Percentiles rank a stretch among this genome's conserved stretches.
phyloP scores from a whole-genome alignment of 2,329 filamentous ascomycete genomes.

The Pyricularia sp. region DNA sequence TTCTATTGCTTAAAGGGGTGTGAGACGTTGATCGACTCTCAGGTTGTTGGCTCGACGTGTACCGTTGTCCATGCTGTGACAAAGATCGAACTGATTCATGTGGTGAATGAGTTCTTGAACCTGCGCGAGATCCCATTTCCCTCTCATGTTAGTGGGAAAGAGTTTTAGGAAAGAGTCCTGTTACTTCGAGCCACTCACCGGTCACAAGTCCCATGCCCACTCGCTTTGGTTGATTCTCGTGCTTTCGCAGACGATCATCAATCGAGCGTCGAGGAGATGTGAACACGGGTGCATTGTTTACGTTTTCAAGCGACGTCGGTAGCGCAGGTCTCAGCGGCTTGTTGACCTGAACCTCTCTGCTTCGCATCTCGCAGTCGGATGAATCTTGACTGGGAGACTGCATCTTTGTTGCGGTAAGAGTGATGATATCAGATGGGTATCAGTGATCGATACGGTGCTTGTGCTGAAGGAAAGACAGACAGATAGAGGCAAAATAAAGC shows the following conservation, averaged over 20 bases:
- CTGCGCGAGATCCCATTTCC: background rate
- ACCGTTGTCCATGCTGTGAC: background rate
- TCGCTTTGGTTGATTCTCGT: background rate
- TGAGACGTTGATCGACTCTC: background rate
- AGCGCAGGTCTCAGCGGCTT: background rate
- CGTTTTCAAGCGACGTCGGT: background rate
- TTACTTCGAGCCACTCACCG: background rate
- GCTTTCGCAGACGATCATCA: background rate
- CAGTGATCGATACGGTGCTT: no score
- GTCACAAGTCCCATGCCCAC: background rate
- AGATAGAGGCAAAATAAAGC: background rate
- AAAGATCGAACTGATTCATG: background rate
- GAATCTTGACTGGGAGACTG: background rate
- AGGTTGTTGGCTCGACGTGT: background rate
- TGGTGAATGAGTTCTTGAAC: background rate
- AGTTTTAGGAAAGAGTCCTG: background rate
- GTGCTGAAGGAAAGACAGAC: no score
- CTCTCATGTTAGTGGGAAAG: background rate
- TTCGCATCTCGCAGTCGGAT: background rate
- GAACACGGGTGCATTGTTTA: background rate
- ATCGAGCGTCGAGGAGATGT: background rate
- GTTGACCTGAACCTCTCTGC: background rate
- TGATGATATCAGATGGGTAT: background rate
- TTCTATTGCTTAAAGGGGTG: background rate
- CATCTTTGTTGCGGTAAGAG: background rate